Percentiles rank a stretch among this genome's conserved stretches.
Conservation (phyloP, 164 flowering plant genomes). For the Tetracentron sinense region DNA sequence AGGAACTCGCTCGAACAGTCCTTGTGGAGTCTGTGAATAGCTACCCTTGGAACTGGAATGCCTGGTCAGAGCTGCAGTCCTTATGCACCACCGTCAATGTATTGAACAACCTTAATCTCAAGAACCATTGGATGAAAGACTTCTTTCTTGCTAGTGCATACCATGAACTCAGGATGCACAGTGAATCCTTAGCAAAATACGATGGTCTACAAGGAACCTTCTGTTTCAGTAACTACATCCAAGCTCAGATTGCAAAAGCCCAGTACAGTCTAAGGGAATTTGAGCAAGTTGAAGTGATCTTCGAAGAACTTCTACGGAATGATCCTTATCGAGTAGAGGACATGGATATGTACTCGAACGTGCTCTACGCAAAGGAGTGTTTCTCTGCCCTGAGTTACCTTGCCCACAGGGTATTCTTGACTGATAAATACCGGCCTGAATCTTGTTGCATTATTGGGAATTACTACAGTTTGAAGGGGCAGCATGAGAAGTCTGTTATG, state of each 20-base stretch:
- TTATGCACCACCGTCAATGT: constrained; percentile 68
- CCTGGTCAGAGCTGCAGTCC: constrained; percentile 89
- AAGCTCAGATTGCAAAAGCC: constrained; percentile 86
- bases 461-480: constrained; percentile 93
- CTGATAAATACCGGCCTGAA: constrained; percentile 94
- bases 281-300: constrained; percentile 84
- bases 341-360: constrained; percentile 97
- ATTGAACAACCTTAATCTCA: constrained; percentile 66
- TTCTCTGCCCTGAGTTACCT: constrained; percentile 82
- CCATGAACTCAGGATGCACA: constrained; percentile 88
- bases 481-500: constrained; percentile 87
- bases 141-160: constrained; percentile 81
- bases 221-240: constrained; percentile 73
- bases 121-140: constrained; percentile 97
- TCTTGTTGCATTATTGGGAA: constrained; percentile 97
- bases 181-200: constrained; percentile 67
- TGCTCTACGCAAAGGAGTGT: constrained; percentile 88
- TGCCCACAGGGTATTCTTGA: constrained; percentile 79
- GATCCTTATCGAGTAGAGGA: constrained; percentile 91
- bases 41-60: constrained; percentile 99
- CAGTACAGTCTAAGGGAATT: constrained; percentile 87
- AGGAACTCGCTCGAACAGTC: constrained; percentile 72
- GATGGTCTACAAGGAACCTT: constrained; percentile 68
- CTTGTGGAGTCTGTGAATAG: constrained; percentile 88
- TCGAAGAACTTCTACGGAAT: constrained; percentile 77